Conservation (phyloP, 495 filamentous ascomycete species). For the Neurospora sp. region DNA sequence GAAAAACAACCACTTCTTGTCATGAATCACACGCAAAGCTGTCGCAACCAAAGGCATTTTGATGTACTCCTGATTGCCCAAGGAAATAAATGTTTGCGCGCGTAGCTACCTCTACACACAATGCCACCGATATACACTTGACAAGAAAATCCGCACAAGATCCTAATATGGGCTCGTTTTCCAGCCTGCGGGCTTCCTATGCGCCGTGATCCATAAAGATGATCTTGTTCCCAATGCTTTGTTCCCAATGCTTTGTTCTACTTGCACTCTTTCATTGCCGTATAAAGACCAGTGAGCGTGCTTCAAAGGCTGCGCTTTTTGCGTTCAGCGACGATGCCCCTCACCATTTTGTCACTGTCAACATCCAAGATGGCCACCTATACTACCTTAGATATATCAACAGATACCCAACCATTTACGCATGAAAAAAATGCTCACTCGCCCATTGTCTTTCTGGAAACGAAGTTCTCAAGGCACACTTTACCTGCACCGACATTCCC, state of each 20-base stretch:
- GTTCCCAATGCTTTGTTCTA: background rate
- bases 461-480: background rate
- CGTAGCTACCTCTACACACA: background rate
- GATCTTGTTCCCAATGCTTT: background rate
- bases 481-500: background rate
- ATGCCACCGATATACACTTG: background rate
- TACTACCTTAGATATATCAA: background rate
- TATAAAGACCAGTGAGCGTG: background rate
- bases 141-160: background rate
- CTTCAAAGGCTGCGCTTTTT: background rate
- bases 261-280: background rate
- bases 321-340: background rate
- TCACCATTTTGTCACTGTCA: background rate
- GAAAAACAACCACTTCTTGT: background rate
- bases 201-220: background rate
- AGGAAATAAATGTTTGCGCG: background rate
- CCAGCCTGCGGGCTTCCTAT: background rate
- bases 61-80: background rate
- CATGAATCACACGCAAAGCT: background rate
- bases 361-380: background rate
- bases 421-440: background rate
- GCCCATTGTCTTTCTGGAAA: background rate
- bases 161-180: background rate
- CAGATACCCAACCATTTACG: background rate
- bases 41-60: background rate